Percentiles rank a stretch among this genome's conserved stretches.
These are phyloP conservation scores for Ilyonectria destructans DNA, from an alignment of 2,329 filamentous ascomycete genomes.

Conservation along the genomic window DNA sequence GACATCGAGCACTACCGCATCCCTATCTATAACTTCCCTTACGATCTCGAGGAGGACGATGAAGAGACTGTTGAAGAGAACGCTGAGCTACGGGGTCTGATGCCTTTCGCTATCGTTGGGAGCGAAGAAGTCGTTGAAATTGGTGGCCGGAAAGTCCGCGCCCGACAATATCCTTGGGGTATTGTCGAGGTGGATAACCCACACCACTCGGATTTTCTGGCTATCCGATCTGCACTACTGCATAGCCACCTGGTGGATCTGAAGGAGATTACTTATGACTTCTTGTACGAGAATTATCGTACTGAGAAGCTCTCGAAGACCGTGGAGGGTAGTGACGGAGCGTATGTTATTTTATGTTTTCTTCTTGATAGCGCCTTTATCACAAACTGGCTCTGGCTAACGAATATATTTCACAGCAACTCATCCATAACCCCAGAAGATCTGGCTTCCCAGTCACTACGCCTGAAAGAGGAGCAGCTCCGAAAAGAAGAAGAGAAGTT, in stretches of 20 bases:
- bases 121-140: constrained; percentile 97
- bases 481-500: constrained; percentile 99
- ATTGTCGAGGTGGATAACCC: constrained; percentile 99
- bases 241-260: constrained; percentile 98
- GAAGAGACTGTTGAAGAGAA: constrained; percentile 99
- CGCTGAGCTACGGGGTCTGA: constrained; percentile 94
- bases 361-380: constrained; percentile 68
- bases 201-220: constrained; percentile 97
- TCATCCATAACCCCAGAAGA: constrained; percentile 96
- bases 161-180: constrained; percentile 98
- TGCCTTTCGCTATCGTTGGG: constrained; percentile 99
- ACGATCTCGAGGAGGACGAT: constrained; percentile 99
- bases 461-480: constrained; percentile 99
- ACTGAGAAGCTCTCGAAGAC: constrained; percentile 99
- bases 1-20: constrained; percentile 99
- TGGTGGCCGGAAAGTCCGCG: constrained; percentile 91
- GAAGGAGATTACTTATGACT: constrained; percentile 99
- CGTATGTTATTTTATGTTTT: constrained; percentile 72
- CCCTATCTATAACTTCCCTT: constrained; percentile 99
- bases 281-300: constrained; percentile 99
- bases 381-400: no score
- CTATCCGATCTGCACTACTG: constrained; percentile 94
- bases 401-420: constrained; percentile 44
- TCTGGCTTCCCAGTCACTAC: constrained; percentile 95
- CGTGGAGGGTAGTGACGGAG: constrained; percentile 87